phyloP scores from a whole-genome alignment of 1,139 yeast species.

The Nakaseomyces glabratus region DNA sequence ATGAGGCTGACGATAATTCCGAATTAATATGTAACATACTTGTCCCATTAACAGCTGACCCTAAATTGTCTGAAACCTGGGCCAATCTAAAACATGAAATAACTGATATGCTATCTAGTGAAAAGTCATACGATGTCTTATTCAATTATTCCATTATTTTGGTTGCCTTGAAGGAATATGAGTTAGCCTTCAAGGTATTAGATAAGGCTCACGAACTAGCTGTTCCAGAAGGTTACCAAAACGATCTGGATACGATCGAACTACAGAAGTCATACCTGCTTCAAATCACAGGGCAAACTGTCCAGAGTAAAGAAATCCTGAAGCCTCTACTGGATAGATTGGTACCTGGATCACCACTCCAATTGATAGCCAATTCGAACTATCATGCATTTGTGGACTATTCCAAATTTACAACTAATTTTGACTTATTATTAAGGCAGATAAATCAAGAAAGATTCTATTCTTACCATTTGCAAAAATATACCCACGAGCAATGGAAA shows the following conservation, averaged over 20 bases:
- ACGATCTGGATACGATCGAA: slow-evolving; percentile 35
- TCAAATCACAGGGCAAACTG: slow-evolving; percentile 39
- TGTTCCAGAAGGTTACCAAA: slow-evolving; percentile 25
- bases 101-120: slow-evolving; percentile 13
- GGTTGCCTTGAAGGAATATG: slow-evolving; percentile 32
- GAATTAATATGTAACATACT: slow-evolving; percentile 44
- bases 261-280: slow-evolving; percentile 64
- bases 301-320: slow-evolving; percentile 39
- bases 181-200: slow-evolving; percentile 41
- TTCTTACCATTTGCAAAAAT: slow-evolving; percentile 18
- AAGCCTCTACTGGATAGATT: slow-evolving; percentile 24
- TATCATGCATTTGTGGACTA: slow-evolving; percentile 22
- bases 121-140: slow-evolving; percentile 42
- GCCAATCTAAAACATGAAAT: slow-evolving; percentile 23
- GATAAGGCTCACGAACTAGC: slow-evolving; percentile 40
- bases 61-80: slow-evolving; percentile 10
- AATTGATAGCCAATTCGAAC: slow-evolving; percentile 30
- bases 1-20: slow-evolving; percentile 31
- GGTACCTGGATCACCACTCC: slow-evolving; percentile 22
- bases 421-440: slow-evolving; percentile 30
- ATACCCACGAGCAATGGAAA: slow-evolving; percentile 25
- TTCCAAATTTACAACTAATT: slow-evolving; percentile 22
- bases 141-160: slow-evolving; percentile 63
- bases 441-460: slow-evolving; percentile 24
- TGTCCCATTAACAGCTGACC: slow-evolving; percentile 21